Base-by-base conservation (phyloP, 2,329 filamentous ascomycete genomes). In the Aspergillus arachidicola region DNA sequence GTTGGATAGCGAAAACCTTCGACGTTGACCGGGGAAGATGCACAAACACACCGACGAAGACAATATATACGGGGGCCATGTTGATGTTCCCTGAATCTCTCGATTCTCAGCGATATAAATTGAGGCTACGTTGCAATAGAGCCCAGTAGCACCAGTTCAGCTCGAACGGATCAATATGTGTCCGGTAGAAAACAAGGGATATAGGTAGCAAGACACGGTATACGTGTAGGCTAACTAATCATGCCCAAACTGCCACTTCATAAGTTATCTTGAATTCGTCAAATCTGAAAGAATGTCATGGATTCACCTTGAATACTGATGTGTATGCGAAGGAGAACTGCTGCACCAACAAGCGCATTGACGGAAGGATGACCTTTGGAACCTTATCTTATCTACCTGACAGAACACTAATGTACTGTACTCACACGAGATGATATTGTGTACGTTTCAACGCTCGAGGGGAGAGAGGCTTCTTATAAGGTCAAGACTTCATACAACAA, bases 21-120 rank as follows among this genome's bases (percentile, higher is more conserved):
- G 60, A 53, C 7, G 78, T 63, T 81, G 75, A 26, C 73, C 82
- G 70, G 73, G 80, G 72, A 74, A 86, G 72, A 43, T 90, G 85
- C 14, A 89, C 84, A 70, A 91, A 90, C 0, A 85, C 83, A 14
- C 89, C 89, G 23, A 83, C 66, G 70, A 87, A 91, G 53, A 91
- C 72, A 0, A 79, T 79, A 53, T 73, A 68, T 12, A 58, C 41
- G 14, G 51, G 21, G 11, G 51, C 11, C 51, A 55, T 55, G n/a
- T 16, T 41, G 51, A 7, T 55, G 30, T 26, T 19, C 14, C 2
- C 2, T n/a, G 9, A 14, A 21, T 32, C 10, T 32, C 19, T 32
- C 26, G 3, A 10, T 19, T 19, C 19, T 51, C 14, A 12, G 19
- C 2, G 19, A n/a, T 10, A n/a, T 14, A 9, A n/a, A n/a, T 14